Conservation (phyloP, 2,329 filamentous ascomycete species). For the Pseudocercospora vitis region DNA sequence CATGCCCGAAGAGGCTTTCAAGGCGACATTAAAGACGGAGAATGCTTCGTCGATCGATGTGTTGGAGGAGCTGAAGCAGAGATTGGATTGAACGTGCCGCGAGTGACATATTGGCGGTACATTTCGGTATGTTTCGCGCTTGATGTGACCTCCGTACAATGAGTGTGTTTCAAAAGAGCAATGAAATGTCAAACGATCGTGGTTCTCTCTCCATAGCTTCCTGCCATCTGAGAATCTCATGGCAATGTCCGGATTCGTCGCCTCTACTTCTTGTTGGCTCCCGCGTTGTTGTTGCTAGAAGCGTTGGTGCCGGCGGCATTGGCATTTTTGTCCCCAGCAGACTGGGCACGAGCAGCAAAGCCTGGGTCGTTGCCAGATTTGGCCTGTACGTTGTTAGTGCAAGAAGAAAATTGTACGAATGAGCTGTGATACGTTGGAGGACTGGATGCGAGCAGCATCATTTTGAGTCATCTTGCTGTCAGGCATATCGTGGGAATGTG, state of each 20-base stretch:
- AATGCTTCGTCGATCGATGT: neutral
- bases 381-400: conserved; percentile 11
- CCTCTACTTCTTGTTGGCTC: conserved; percentile 1
- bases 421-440: conserved; percentile 9
- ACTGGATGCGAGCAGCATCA: conserved; percentile 20
- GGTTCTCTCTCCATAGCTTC: conserved; percentile 12
- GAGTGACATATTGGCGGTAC: no score
- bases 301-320: conserved; percentile 10
- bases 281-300: conserved; percentile 8
- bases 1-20: neutral
- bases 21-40: neutral
- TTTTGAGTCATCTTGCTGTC: conserved; percentile 14
- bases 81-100: conserved; percentile 1
- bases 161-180: no score
- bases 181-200: no score
- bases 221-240: no score
- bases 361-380: conserved; percentile 21
- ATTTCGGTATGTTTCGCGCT: no score
- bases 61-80: neutral
- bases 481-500: conserved; percentile 7
- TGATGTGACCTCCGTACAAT: no score
- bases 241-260: no score
- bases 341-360: conserved; percentile 23
- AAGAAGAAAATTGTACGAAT: neutral
- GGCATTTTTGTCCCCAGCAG: conserved; percentile 34